Evolutionary conservation across 768 basidiomycete genomes (phyloP), one percentile per base, ranked within the genome.

Genomic region (Sarcomyxa edulis): DNA sequence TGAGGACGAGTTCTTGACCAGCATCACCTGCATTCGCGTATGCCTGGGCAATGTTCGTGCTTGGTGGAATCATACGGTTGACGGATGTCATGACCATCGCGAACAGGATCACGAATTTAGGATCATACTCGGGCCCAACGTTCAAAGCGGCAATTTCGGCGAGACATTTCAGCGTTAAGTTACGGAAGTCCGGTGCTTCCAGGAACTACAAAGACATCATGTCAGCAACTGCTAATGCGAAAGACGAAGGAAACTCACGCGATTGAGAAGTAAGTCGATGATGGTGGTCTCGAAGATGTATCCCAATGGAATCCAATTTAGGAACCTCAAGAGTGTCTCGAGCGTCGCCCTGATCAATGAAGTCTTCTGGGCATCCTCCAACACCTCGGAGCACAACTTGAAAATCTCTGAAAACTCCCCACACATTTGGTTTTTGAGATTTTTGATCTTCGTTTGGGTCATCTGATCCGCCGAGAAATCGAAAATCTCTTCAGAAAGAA

Each of bases 261-360:
- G 78, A 55, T 81, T 84, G 23, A 98, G 74, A 12, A 99, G 72
- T 39, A 90, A 75, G 60, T 99, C 96, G 45, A 98, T 97, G 50
- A 99, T 84, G 24, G 85, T 89, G 1, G 96, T 98, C 65, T 98
- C 96, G 53, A 98, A 99, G 50, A 99, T 97, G 59, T 95, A 99
- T 15, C 95, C 96, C 35, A 99, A 69, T 34, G 96, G 96, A 53
- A 99, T 99, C 96, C 96, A 98, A 60, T 97, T 97, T 51, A 99
- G 66, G 74, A 99, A 99, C 38, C 92, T 75, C 45, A 98, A 71
- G 12, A 99, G 69, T 0, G 96, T 97, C 61, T 98, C 95, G 47
- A 99, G 67, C 2, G 95, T 98, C 11, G 85, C 88, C 60, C 78
- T 93, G 69, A 98, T 94, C 42, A 99, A 64, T 12, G 89, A 91